phyloP scores from a whole-genome alignment of 495 filamentous ascomycete species.

The Annulohypoxylon bovei region DNA sequence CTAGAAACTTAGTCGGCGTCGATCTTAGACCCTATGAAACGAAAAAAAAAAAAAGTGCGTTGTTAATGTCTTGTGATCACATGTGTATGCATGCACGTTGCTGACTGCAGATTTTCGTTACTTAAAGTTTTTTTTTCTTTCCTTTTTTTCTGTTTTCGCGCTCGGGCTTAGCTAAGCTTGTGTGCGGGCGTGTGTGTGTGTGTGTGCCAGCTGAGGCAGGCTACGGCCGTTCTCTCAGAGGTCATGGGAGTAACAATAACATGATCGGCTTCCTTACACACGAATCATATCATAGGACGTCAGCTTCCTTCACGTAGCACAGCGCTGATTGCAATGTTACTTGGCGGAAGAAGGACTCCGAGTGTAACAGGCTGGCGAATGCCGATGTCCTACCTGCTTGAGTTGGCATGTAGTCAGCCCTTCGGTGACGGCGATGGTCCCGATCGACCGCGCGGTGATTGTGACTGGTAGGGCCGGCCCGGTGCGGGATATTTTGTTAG shows the following conservation, averaged over 20 bases:
- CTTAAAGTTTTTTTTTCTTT: neutral
- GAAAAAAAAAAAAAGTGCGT: conserved; percentile 14
- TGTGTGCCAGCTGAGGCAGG: neutral
- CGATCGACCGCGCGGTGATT: neutral
- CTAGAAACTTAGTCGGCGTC: conserved; percentile 3
- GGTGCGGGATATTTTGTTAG: neutral
- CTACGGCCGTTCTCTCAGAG: conserved; percentile 6
- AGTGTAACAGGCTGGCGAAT: neutral
- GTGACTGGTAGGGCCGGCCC: conserved; percentile 2
- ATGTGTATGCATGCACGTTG: conserved; percentile 41
- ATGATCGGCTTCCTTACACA: neutral
- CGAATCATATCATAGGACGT: conserved; percentile 2
- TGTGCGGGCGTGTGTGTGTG: neutral
- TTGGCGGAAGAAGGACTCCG: neutral
- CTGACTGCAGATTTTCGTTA: conserved; percentile 33
- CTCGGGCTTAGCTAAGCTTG: conserved; percentile 10
- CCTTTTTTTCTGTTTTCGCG: neutral
- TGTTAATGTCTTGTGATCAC: conserved; percentile 40
- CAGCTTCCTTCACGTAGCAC: neutral
- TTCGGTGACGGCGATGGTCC: conserved; percentile 7
- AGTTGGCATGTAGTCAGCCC: neutral
- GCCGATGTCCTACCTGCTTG: conserved; percentile 4
- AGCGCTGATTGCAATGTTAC: neutral
- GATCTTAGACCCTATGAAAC: conserved; percentile 16
- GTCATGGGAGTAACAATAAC: neutral